phyloP scores from a whole-genome alignment of 768 basidiomycete genomes.

The Holtermannia corniformis region DNA sequence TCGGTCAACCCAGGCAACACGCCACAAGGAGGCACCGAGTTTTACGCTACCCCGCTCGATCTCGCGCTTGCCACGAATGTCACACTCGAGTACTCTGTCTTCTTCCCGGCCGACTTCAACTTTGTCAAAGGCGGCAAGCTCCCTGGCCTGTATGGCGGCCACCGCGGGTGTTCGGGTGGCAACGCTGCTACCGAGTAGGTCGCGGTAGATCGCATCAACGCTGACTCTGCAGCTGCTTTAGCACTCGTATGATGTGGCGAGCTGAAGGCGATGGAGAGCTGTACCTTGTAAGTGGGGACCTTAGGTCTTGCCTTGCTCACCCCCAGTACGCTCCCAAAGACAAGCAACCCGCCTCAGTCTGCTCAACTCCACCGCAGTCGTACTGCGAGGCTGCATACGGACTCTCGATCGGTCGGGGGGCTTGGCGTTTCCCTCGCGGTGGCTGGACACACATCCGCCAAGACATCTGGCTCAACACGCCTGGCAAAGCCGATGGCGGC shows the following conservation, averaged over 20 bases:
- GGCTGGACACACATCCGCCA: slow-evolving; percentile 66
- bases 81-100: slow-evolving; percentile 53
- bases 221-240: slow-evolving; percentile 53
- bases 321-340: slow-evolving; percentile 65
- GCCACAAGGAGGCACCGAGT: slow-evolving; percentile 59
- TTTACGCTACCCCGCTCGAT: slow-evolving; percentile 51
- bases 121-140: slow-evolving; percentile 75
- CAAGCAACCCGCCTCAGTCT: slow-evolving; percentile 55
- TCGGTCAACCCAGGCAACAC: slow-evolving; percentile 59
- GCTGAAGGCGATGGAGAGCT: slow-evolving; percentile 54
- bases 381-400: slow-evolving; percentile 61
- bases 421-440: slow-evolving; percentile 55
- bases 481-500: slow-evolving; percentile 57
- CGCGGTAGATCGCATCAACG: neutral
- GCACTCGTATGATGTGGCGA: slow-evolving; percentile 67
- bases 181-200: slow-evolving; percentile 18
- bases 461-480: slow-evolving; percentile 62
- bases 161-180: slow-evolving; percentile 29
- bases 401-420: slow-evolving; percentile 62
- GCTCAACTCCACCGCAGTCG: slow-evolving; percentile 51
- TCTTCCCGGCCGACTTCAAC: slow-evolving; percentile 62
- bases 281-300: slow-evolving; percentile 46
- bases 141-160: slow-evolving; percentile 56
- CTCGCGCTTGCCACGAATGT: slow-evolving; percentile 32
- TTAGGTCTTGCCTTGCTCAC: neutral